Evolutionary conservation across 2,329 filamentous ascomycete genomes (phyloP).

Genomic region (Colletotrichum sp.): DNA sequence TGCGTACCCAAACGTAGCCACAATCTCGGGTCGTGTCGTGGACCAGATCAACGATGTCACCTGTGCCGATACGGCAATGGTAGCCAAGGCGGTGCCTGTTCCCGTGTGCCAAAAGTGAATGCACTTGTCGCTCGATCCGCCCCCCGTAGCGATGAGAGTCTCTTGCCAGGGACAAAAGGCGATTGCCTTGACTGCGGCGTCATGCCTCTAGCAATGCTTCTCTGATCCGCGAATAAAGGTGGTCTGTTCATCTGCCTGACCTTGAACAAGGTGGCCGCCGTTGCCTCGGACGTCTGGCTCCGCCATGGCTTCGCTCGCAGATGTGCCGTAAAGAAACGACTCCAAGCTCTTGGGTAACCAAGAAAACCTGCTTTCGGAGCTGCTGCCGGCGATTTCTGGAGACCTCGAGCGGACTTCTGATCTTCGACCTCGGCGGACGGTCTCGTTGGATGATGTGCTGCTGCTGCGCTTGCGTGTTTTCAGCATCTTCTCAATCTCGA

Average conservation of each 20-base stretch:
- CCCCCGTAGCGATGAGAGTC: constrained; percentile 85
- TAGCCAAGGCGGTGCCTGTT: constrained; percentile 84
- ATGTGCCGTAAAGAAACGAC: background rate
- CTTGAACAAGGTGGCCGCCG: constrained; percentile 32
- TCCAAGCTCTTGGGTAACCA: background rate
- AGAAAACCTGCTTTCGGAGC: background rate
- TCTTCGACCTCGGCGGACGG: background rate
- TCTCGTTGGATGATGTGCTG: background rate
- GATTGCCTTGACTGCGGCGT: constrained; percentile 93
- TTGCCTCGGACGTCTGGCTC: constrained; percentile 7
- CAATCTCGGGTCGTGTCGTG: constrained; percentile 83
- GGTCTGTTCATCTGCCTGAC: constrained; percentile 41
- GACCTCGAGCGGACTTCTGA: background rate
- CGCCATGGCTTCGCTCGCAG: background rate
- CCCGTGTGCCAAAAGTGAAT: constrained; percentile 94
- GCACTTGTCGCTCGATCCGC: constrained; percentile 91
- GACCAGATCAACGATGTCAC: constrained; percentile 95
- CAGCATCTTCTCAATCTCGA: constrained; percentile 69
- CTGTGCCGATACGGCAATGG: constrained; percentile 90
- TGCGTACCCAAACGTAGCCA: constrained; percentile 76
- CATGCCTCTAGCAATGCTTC: constrained; percentile 77
- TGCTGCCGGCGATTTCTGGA: background rate
- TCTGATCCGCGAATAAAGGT: constrained; percentile 61
- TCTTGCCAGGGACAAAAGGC: constrained; percentile 96
- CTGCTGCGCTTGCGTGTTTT: constrained; percentile 4